Conservation (phyloP, 495 filamentous ascomycete genomes). For the Xylona heveae region DNA sequence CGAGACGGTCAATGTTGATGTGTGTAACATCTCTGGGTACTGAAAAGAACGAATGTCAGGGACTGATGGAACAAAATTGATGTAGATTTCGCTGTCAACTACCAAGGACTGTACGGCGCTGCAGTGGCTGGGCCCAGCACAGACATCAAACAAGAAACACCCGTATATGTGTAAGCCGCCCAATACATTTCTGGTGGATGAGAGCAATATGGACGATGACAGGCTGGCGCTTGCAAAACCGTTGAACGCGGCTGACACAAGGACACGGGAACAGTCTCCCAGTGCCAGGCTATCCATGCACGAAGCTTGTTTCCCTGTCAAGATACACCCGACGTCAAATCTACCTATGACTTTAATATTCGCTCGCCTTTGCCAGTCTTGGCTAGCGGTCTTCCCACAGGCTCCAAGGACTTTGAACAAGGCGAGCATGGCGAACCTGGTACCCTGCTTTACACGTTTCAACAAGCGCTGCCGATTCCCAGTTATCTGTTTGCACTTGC, state of each 20-base stretch:
- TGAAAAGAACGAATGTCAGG: slow-evolving; percentile 16
- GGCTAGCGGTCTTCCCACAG: slow-evolving; percentile 60
- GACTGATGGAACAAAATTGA: neutral
- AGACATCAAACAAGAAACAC: slow-evolving; percentile 81
- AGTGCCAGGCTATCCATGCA: slow-evolving; percentile 92
- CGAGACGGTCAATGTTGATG: slow-evolving; percentile 37
- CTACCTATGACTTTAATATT: slow-evolving; percentile 72
- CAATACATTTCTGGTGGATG: neutral
- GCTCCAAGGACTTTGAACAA: slow-evolving; percentile 21
- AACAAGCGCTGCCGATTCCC: slow-evolving; percentile 79
- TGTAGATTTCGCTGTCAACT: slow-evolving; percentile 37
- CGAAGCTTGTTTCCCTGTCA: slow-evolving; percentile 89
- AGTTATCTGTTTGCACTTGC: slow-evolving; percentile 86
- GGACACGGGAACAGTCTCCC: slow-evolving; percentile 34
- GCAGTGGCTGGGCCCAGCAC: slow-evolving; percentile 78
- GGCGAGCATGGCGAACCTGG: slow-evolving; percentile 24
- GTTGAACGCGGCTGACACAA: neutral
- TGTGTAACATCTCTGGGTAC: slow-evolving; percentile 16
- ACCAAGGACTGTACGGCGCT: slow-evolving; percentile 77
- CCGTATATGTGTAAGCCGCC: slow-evolving; percentile 68
- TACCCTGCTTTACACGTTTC: slow-evolving; percentile 53
- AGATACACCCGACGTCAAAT: slow-evolving; percentile 90
- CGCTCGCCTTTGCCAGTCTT: slow-evolving; percentile 70
- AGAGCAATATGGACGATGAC: too few species aligned
- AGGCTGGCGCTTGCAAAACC: too few species aligned